Base-by-base conservation (phyloP, 1,284 basidiomycete genomes). In the Vanrija humicola region DNA sequence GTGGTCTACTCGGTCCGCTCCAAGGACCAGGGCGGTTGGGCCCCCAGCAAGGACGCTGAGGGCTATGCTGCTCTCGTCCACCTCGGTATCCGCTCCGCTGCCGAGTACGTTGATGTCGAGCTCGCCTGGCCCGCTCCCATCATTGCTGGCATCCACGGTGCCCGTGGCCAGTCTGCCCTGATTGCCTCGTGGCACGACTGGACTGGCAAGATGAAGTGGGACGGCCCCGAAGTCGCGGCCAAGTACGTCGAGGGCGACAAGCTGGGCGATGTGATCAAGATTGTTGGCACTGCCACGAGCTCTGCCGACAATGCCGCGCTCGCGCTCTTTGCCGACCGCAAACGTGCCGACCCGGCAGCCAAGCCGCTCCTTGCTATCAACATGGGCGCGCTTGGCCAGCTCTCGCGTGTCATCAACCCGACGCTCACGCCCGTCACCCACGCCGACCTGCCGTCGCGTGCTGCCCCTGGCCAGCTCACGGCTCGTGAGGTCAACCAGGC, bases 141-240 rank as follows among this genome's bases (percentile, higher is more conserved):
- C 45, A 83, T 93, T 51, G 80, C 81, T 19, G 80, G 82, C 2
- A 78, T 98, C 48, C 75, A 81, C 26, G 70, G 79, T 2, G 78
- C 77, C 51, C 93, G 92, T 73, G 86, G 90, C 0, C 71, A 80
- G 43, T 87, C 89, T 0, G 82, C 87, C 65, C 84, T 98, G 67
- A 86, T 99, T 56, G 89, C 91, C 0, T 96, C 92, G 10, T 95
- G 86, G 85, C 94, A 98, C 72, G 93, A 99, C 70, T 92, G 88
- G 86, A 86, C 83, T 40, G 94, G 95, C 3, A 79, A 81, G 19
- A 82, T 96, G 79, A 83, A 83, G 61, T 99, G 95, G 95, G 82
- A 85, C 61, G 81, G 86, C 12, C 73, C 82, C 4, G 74, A 81
- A 25, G 85, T 89, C 43, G 82, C 84, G 64, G 82, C 84, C 56